Percentiles rank a stretch among this genome's conserved stretches.
These are phyloP conservation scores for Naegleria gruberi DNA, from an alignment of 208 protist species.

Conservation along the genomic window DNA sequence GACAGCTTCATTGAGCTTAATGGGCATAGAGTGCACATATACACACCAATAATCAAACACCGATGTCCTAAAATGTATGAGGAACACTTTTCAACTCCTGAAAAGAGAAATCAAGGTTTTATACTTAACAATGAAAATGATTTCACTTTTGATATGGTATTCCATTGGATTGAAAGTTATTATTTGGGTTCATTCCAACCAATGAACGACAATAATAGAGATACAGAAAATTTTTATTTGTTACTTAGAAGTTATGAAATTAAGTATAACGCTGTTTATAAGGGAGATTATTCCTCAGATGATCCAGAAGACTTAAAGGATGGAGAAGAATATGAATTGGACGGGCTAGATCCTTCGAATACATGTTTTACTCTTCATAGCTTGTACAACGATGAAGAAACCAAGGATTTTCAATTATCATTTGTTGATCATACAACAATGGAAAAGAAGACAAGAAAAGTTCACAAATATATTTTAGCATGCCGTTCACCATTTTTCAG, in stretches of 20 bases:
- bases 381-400: not conserved
- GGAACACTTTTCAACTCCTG: not conserved
- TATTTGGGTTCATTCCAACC: not conserved
- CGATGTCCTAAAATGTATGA: not conserved
- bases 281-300: no score
- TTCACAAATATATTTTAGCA: no score
- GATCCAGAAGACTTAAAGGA: no score
- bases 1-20: not conserved
- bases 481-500: no score
- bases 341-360: not conserved
- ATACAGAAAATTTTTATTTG: no score
- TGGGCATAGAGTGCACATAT: not conserved
- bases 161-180: not conserved
- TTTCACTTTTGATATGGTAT: not conserved
- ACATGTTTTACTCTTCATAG: not conserved
- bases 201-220: no score
- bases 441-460: no score
- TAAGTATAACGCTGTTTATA: no score
- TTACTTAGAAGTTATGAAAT: no score
- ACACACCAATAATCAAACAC: not conserved
- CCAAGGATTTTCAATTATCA: not conserved
- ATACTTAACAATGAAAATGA: no score
- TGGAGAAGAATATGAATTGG: no score
- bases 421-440: no score
- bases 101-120: not conserved